phyloP scores from a whole-genome alignment of 306 rosid species.

The Vicia faba region DNA sequence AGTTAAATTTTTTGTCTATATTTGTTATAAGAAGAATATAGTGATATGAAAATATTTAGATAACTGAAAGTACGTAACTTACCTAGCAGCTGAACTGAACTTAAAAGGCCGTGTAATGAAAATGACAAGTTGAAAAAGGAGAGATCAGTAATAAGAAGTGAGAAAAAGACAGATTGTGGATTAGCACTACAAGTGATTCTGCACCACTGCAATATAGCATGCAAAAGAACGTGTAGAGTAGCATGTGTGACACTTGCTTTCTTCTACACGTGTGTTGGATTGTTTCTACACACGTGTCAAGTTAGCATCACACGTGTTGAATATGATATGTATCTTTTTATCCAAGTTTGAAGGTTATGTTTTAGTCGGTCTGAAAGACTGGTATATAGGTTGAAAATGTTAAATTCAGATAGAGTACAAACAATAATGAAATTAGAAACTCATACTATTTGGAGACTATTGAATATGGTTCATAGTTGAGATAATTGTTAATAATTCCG shows the following conservation, averaged over 20 bases:
- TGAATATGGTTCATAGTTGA: too few relatives aligned
- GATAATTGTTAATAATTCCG: too few relatives aligned
- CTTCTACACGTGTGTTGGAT: neutral
- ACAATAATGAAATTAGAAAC: too few relatives aligned
- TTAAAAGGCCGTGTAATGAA: neutral
- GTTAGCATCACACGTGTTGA: too few relatives aligned
- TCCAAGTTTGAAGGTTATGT: neutral
- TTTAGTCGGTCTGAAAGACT: neutral
- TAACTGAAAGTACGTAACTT: too few relatives aligned
- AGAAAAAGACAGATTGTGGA: neutral
- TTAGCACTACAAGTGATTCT: neutral
- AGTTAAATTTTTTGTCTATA: too few relatives aligned
- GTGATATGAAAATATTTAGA: too few relatives aligned
- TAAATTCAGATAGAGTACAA: too few relatives aligned
- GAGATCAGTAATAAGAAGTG: neutral
- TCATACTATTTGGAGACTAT: too few relatives aligned
- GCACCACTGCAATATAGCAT: too few relatives aligned
- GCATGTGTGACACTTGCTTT: constrained; percentile 36
- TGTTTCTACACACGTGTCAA: neutral
- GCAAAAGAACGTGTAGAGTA: constrained; percentile 26
- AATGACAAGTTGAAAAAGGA: constrained; percentile 29
- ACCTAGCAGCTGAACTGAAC: neutral
- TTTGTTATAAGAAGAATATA: too few relatives aligned
- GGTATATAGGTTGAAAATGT: too few relatives aligned
- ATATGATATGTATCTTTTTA: neutral